phyloP scores from a whole-genome alignment of 441 rosid species.

The Omphalea diandra region DNA sequence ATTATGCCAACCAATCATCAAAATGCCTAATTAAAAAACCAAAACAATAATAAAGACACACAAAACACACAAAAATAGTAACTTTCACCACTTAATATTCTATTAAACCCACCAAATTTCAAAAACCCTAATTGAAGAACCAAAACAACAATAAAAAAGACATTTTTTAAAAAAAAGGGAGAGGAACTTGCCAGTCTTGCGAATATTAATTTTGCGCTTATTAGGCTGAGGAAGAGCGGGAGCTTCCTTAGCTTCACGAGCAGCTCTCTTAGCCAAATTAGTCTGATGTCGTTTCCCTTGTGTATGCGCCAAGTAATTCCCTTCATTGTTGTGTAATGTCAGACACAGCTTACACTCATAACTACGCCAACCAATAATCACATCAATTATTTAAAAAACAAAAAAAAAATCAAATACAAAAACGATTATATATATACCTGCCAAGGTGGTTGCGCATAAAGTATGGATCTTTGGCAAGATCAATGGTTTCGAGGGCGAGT shows the following conservation, averaged over 20 bases:
- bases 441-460: slow-evolving; percentile 99
- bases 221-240: slow-evolving; percentile 91
- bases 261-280: slow-evolving; percentile 90
- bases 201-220: slow-evolving; percentile 82
- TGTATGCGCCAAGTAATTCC: slow-evolving; percentile 93
- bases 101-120: too few species aligned
- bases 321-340: slow-evolving; percentile 97
- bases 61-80: too few species aligned
- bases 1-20: too few species aligned
- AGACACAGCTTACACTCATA: slow-evolving; percentile 96
- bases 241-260: slow-evolving; percentile 90
- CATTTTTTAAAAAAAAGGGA: not conserved
- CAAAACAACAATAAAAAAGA: not conserved
- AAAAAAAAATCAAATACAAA: too few species aligned
- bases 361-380: slow-evolving; percentile 38
- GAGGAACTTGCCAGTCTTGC: slow-evolving; percentile 56
- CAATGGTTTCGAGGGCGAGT: slow-evolving; percentile 94
- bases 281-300: slow-evolving; percentile 98
- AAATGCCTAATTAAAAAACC: too few species aligned
- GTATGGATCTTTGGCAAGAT: slow-evolving; percentile 94
- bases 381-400: slow-evolving; percentile 3
- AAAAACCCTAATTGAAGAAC: slow-evolving; percentile 10
- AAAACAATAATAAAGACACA: too few species aligned
- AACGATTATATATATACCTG: slow-evolving; percentile 50
- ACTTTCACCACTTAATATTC: too few species aligned